Percentiles rank a stretch among this genome's conserved stretches.
These are phyloP conservation scores for Citrus glauca DNA, from an alignment of 345 rosid species.

Conservation along the genomic window DNA sequence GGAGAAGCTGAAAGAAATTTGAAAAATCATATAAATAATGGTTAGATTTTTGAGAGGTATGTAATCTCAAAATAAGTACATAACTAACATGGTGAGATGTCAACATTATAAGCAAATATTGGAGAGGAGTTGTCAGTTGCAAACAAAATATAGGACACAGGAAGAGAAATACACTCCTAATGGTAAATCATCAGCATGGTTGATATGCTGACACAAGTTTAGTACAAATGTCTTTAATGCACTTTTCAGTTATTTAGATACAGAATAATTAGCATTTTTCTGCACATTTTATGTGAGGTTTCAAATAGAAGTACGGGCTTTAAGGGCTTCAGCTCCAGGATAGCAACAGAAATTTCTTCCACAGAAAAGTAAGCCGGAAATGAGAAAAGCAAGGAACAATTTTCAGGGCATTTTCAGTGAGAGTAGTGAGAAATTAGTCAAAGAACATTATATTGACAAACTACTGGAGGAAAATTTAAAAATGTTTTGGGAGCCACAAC, in stretches of 20 bases:
- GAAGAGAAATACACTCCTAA: background rate
- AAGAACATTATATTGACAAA: background rate
- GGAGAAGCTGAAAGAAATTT: slow-evolving; percentile 18
- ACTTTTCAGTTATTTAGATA: background rate
- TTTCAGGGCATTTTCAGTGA: background rate
- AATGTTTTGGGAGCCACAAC: background rate
- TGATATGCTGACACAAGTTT: background rate
- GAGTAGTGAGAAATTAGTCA: background rate
- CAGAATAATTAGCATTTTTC: background rate
- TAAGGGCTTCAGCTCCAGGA: background rate
- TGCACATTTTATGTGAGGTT: background rate
- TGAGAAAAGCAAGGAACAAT: background rate
- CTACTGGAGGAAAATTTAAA: background rate
- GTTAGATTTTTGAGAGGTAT: background rate
- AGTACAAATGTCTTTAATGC: background rate
- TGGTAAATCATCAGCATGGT: background rate
- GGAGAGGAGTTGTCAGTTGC: background rate
- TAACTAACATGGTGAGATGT: background rate
- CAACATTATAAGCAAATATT: background rate
- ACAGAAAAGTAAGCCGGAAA: too few species aligned
- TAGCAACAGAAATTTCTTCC: background rate
- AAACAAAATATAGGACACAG: background rate
- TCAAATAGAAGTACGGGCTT: background rate
- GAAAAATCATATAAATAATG: background rate
- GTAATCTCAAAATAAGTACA: background rate